These are phyloP conservation scores for Phytophthora melonis DNA, from an alignment of 352 stramenopile genomes.

Conservation along the genomic window DNA sequence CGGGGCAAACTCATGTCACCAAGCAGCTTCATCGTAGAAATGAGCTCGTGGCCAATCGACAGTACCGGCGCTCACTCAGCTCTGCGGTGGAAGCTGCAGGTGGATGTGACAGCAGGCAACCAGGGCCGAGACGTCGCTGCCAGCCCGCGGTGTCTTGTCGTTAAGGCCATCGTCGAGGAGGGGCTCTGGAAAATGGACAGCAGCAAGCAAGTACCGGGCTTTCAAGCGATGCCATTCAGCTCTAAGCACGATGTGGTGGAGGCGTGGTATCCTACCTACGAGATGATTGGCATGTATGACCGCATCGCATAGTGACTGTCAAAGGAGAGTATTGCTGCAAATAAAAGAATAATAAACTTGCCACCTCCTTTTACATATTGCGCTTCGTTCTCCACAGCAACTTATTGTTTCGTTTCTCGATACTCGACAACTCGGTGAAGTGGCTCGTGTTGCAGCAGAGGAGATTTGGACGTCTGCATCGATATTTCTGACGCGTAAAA, in stretches of 20 bases:
- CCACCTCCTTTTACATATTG: no score
- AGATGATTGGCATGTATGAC: conserved; percentile 33
- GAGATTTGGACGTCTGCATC: no score
- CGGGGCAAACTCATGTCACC: conserved; percentile 41
- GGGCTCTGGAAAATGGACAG: conserved; percentile 14
- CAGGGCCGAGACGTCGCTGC: background rate
- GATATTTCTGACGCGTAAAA: no score
- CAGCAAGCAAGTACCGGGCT: conserved; percentile 9
- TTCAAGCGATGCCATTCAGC: conserved; percentile 23
- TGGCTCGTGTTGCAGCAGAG: no score
- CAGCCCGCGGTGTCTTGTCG: conserved; percentile 1
- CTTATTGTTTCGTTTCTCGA: no score
- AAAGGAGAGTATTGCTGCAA: no score
- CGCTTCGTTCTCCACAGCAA: no score
- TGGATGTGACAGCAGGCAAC: conserved; percentile 13
- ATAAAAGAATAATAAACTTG: no score
- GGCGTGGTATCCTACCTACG: conserved; percentile 32
- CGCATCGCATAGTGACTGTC: conserved; percentile 3
- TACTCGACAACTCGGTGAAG: no score
- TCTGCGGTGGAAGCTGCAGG: conserved; percentile 38
- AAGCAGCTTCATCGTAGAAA: conserved; percentile 48
- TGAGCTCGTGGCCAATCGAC: conserved; percentile 33
- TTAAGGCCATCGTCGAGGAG: conserved; percentile 32
- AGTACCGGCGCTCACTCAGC: conserved; percentile 7
- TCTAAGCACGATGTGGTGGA: conserved; percentile 25